These are phyloP conservation scores for Bipolaris cookei DNA, from an alignment of 2,329 filamentous ascomycete species.

Conservation along the genomic window DNA sequence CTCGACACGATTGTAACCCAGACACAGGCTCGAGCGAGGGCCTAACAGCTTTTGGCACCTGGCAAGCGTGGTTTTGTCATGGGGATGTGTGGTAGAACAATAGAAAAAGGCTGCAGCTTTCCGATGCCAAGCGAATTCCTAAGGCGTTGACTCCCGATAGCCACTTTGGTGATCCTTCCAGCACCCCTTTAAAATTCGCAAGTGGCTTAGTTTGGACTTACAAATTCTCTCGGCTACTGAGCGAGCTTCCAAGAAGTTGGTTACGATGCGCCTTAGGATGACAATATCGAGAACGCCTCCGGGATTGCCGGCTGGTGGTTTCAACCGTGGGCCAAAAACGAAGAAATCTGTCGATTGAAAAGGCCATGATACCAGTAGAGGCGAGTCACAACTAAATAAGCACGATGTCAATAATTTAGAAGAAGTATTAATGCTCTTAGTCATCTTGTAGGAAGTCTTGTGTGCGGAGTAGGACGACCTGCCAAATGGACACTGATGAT, in stretches of 20 bases:
- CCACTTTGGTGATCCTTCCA: neutral
- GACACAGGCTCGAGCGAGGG: neutral
- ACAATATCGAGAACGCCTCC: neutral
- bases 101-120: neutral
- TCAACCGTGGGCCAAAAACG: too few species aligned
- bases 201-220: too few species aligned
- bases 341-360: neutral
- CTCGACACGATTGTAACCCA: neutral
- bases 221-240: neutral
- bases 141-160: neutral
- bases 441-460: neutral
- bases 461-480: neutral
- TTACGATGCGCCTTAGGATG: neutral
- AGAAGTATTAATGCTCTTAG: neutral
- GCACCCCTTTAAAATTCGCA: neutral
- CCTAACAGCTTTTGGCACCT: neutral
- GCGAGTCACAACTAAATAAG: neutral
- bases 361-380: neutral
- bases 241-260: neutral
- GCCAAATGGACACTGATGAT: neutral
- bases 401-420: neutral
- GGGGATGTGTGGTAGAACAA: neutral
- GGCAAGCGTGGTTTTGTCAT: neutral
- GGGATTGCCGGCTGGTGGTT: neutral
- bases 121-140: neutral